Conservation (phyloP, 129 eudicot genomes). For the Glebionis coronaria region DNA sequence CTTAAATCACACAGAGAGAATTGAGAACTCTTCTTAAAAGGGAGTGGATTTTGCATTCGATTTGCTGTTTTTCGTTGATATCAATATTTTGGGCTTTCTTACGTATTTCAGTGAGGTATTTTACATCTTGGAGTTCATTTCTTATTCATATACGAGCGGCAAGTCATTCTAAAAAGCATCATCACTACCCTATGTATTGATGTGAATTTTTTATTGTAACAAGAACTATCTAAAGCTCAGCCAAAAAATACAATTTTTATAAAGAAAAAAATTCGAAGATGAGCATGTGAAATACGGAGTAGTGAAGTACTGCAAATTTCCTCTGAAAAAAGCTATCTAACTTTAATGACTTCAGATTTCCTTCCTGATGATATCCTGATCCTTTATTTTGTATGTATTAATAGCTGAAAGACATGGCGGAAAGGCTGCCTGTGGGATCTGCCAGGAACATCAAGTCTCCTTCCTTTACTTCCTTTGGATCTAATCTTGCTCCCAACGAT, state of each 20-base stretch:
- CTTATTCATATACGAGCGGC: background rate
- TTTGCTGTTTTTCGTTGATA: background rate
- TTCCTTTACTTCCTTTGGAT: conserved; percentile 42
- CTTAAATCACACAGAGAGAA: background rate
- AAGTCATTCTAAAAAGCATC: background rate
- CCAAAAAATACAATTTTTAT: background rate
- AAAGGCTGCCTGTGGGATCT: conserved; percentile 91
- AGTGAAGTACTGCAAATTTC: too few species aligned
- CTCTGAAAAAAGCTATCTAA: too few species aligned
- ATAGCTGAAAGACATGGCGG: conserved; percentile 97
- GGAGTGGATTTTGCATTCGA: background rate
- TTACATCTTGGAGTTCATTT: background rate
- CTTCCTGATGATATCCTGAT: background rate
- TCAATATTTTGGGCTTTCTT: background rate
- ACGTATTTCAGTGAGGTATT: background rate
- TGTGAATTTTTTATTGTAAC: background rate
- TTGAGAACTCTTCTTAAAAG: background rate
- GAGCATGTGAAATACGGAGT: too few species aligned
- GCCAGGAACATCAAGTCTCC: conserved; percentile 66
- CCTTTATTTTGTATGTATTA: conserved; percentile 16
- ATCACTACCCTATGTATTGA: background rate
- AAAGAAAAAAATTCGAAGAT: background rate
- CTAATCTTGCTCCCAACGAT: conserved; percentile 45
- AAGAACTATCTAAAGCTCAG: background rate
- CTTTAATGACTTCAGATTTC: too few species aligned